phyloP scores from a whole-genome alignment of 1,284 basidiomycete species.

The Melampsora abietis-canadensis region DNA sequence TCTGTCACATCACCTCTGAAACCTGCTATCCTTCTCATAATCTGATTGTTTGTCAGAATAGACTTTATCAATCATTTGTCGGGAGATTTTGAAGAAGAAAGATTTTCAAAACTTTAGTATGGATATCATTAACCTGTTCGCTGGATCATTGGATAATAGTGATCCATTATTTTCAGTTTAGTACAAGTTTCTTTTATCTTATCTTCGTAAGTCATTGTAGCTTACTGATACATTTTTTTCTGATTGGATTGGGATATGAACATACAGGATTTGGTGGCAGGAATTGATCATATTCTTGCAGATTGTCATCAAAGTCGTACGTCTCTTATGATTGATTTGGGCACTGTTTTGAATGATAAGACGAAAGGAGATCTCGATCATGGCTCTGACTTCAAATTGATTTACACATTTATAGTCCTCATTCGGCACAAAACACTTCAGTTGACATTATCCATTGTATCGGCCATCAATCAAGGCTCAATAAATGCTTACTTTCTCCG shows the following conservation, averaged over 20 bases:
- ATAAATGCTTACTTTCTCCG: slow-evolving; percentile 51
- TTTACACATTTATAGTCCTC: slow-evolving; percentile 28
- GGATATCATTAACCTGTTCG: slow-evolving; percentile 48
- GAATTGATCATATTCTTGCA: slow-evolving; percentile 48
- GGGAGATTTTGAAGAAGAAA: slow-evolving; percentile 25
- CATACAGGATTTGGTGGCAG: slow-evolving; percentile 49
- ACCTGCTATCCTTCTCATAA: not conserved
- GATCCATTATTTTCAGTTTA: slow-evolving; percentile 48
- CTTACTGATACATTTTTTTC: not conserved
- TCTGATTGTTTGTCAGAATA: slow-evolving; percentile 1
- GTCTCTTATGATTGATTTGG: not conserved
- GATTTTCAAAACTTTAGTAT: slow-evolving; percentile 46
- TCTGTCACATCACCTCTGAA: not conserved
- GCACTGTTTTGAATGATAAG: not conserved
- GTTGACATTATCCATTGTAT: slow-evolving; percentile 48
- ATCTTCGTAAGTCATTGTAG: not conserved
- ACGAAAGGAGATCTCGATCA: not conserved
- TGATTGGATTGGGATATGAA: not conserved
- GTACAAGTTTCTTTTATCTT: not conserved
- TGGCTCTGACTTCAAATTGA: not conserved
- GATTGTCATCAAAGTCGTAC: slow-evolving; percentile 42
- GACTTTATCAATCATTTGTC: slow-evolving; percentile 30
- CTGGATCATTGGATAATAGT: slow-evolving; percentile 47
- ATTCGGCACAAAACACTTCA: slow-evolving; percentile 48
- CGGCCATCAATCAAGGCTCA: slow-evolving; percentile 47